Evolutionary conservation across 371 early-diverging fungal species (phyloP).

Genomic region (Circinella minor): DNA sequence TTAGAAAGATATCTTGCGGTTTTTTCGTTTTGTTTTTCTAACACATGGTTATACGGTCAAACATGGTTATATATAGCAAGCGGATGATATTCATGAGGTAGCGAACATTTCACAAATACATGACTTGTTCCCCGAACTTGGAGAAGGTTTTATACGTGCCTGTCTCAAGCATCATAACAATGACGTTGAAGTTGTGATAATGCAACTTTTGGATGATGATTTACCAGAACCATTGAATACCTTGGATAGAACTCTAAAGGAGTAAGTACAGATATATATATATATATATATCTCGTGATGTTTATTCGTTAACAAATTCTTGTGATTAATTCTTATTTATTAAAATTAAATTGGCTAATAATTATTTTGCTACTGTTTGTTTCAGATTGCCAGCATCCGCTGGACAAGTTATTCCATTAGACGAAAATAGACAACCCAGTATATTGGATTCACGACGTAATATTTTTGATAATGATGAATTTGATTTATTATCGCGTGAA

Average conservation of each 20-base stretch:
- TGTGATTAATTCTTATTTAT: background rate
- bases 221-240: slow-evolving; percentile 67
- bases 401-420: background rate
- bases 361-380: background rate
- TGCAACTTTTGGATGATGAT: slow-evolving; percentile 75
- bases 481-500: slow-evolving; percentile 76
- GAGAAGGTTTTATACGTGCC: slow-evolving; percentile 87
- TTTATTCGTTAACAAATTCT: background rate
- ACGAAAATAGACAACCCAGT: slow-evolving; percentile 3
- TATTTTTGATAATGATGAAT: slow-evolving; percentile 91
- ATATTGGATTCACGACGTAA: slow-evolving; percentile 73
- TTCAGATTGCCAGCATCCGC: background rate
- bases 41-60: background rate
- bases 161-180: slow-evolving; percentile 70
- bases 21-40: no score
- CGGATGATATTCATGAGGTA: slow-evolving; percentile 17
- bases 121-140: slow-evolving; percentile 87
- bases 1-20: no score
- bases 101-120: slow-evolving; percentile 75
- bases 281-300: background rate
- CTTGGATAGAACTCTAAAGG: slow-evolving; percentile 68
- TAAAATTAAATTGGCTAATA: background rate
- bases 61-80: background rate
- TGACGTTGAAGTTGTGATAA: slow-evolving; percentile 74
- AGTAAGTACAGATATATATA: slow-evolving; percentile 15